Evolutionary conservation across 345 rosid genomes (phyloP), one percentile per base, ranked within the genome.

Genomic region (Heritiera fomes): DNA sequence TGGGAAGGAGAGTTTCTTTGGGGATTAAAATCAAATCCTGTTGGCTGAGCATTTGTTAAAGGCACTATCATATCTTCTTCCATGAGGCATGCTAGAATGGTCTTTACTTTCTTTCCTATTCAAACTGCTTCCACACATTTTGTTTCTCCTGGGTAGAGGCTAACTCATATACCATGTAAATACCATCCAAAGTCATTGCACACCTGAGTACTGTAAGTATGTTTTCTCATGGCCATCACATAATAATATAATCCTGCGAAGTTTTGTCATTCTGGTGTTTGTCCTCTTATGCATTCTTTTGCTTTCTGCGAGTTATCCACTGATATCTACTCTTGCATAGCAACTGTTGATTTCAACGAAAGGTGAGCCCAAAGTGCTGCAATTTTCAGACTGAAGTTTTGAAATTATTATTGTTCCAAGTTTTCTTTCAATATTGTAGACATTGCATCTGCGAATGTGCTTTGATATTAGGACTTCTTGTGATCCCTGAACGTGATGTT

Each of bases 11-110:
- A 41, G 40, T 63, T 38, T 75, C 70, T 72, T 53, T 28, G 18
- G 11, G 13, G 56, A 72, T 43, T 41, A 75, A 73, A 63, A 73
- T 78, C 75, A 81, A 73, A 62, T 82, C 82, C 80, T 82, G 84
- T 78, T 43, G 76, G 58, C 74, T 40, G 69, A 64, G 75, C 38
- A 28, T 62, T 67, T 67, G 38, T 23, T 53, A 3, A 67, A 80
- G 78, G 52, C 63, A 23, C 53, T 56, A 28, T 58, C n/a, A 0
- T 67, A n/a, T 59, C 30, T 73, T 79, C 68, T 23, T 17, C 58
- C n/a, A 10, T 34, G 58, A 75, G 69, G 14, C 52, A 75, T 60
- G 18, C 59, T 62, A 8, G 59, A 18, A 64, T 6, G 60, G 23
- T 73, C 28, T 40, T 46, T 53, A 0, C 12, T 23, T 49, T 67